phyloP scores from a whole-genome alignment of 495 filamentous ascomycete genomes.

The Aspergillus cavernicola region DNA sequence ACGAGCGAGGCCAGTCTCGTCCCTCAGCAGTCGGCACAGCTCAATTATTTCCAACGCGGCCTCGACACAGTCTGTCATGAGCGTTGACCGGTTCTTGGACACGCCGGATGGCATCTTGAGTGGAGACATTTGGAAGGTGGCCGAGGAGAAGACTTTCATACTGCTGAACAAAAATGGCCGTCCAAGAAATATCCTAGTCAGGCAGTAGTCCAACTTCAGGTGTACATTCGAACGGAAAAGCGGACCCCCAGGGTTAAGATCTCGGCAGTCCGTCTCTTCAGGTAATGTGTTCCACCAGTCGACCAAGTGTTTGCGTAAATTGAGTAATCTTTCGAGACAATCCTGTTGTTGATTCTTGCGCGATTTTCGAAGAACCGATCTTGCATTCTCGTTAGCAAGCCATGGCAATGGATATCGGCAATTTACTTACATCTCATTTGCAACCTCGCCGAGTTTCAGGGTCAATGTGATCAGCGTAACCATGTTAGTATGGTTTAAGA shows the following conservation, averaged over 20 bases:
- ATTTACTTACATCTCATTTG: slow-evolving; percentile 45
- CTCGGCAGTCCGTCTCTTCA: slow-evolving; percentile 39
- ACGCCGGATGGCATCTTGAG: slow-evolving; percentile 33
- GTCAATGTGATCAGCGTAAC: slow-evolving; percentile 44
- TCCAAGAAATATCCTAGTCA: slow-evolving; percentile 46
- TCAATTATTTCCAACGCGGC: slow-evolving; percentile 49
- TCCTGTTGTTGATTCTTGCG: slow-evolving; percentile 42
- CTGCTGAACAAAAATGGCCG: slow-evolving; percentile 49
- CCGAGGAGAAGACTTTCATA: slow-evolving; percentile 30
- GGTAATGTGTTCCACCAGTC: slow-evolving; percentile 50
- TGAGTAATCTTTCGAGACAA: slow-evolving; percentile 41
- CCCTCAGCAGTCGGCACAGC: slow-evolving; percentile 43
- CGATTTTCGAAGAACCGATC: slow-evolving; percentile 35
- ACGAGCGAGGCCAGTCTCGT: slow-evolving; percentile 46
- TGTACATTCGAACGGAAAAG: slow-evolving; percentile 48
- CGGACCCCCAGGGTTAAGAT: slow-evolving; percentile 36
- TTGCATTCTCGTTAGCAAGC: slow-evolving; percentile 9
- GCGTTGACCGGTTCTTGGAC: slow-evolving; percentile 37
- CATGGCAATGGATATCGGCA: too few relatives aligned
- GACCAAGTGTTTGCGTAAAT: slow-evolving; percentile 38
- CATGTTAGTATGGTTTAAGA: slow-evolving; percentile 46
- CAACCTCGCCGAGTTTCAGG: slow-evolving; percentile 41
- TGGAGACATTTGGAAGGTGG: slow-evolving; percentile 18
- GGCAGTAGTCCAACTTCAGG: slow-evolving; percentile 47
- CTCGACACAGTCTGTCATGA: slow-evolving; percentile 47